These are phyloP conservation scores for Ustilago tritici DNA, from an alignment of 1,284 basidiomycete genomes.

Conservation along the genomic window DNA sequence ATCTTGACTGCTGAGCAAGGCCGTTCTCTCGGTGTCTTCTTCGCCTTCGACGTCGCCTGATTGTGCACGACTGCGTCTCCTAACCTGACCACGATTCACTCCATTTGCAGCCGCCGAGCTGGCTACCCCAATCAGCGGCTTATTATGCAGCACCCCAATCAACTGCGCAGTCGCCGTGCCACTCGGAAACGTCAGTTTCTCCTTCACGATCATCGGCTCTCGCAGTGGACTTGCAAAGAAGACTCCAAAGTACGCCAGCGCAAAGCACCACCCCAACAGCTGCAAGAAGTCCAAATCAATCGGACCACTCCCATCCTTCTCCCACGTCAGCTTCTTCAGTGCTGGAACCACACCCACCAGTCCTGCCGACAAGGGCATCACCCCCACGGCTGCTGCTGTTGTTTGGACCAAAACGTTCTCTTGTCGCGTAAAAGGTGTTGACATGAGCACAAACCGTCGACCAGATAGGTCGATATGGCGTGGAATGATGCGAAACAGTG, in stretches of 20 bases:
- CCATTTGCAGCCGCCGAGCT: neutral
- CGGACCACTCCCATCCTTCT: conserved; percentile 81
- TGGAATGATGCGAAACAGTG: conserved; percentile 78
- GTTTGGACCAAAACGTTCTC: conserved; percentile 93
- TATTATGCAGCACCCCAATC: conserved; percentile 85
- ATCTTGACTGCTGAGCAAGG: conserved; percentile 21
- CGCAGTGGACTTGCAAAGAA: conserved; percentile 93
- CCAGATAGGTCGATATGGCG: conserved; percentile 34
- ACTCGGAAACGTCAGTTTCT: conserved; percentile 91
- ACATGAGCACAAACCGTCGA: conserved; percentile 33
- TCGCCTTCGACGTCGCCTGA: conserved; percentile 14
- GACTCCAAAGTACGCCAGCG: conserved; percentile 74
- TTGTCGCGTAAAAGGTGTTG: conserved; percentile 79
- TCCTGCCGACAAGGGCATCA: conserved; percentile 88
- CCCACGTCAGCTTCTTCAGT: conserved; percentile 79
- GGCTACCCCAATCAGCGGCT: conserved; percentile 20
- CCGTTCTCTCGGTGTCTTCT: conserved; percentile 21
- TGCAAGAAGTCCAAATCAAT: conserved; percentile 71
- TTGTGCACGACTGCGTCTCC: neutral
- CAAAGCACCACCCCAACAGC: conserved; percentile 46
- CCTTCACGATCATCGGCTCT: conserved; percentile 93
- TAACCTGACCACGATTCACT: neutral
- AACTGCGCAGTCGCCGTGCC: conserved; percentile 96
- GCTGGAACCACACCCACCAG: conserved; percentile 96
- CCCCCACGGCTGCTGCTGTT: conserved; percentile 82